phyloP scores from a whole-genome alignment of 108 stramenopile species.

The Fistulifera pelliculosa region DNA sequence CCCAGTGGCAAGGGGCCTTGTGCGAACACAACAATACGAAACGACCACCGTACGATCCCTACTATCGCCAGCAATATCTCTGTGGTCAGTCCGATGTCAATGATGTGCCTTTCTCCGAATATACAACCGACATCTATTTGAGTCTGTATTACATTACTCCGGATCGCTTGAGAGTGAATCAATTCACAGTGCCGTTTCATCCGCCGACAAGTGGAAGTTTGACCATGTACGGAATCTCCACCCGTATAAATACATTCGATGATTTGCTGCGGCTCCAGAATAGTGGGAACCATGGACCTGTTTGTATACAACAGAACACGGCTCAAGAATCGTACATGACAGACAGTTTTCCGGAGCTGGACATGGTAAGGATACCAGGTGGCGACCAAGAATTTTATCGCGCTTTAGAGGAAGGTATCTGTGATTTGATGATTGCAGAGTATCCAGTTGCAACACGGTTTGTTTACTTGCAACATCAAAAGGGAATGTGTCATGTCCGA shows the following conservation, averaged over 20 bases:
- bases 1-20: conserved; percentile 21
- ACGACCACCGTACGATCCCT: conserved; percentile 3
- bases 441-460: conserved; percentile 19
- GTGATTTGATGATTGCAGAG: conserved; percentile 16
- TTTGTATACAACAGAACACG: conserved; percentile 2
- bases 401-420: conserved; percentile 9
- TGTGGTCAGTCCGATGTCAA: conserved; percentile 27
- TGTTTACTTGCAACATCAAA: conserved; percentile 6
- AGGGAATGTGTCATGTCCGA: conserved; percentile 8
- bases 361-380: conserved; percentile 1
- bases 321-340: conserved; percentile 8
- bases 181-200: conserved; percentile 18
- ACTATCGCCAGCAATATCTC: conserved; percentile 17
- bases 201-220: conserved; percentile 17
- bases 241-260: conserved; percentile 3
- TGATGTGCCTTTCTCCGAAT: conserved; percentile 3
- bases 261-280: conserved; percentile 7
- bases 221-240: conserved; percentile 23
- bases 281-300: too few species aligned
- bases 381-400: conserved; percentile 10
- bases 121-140: conserved; percentile 24
- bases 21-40: conserved; percentile 7
- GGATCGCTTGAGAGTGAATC: conserved; percentile 11
- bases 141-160: conserved; percentile 24
- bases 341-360: conserved; percentile 16